Evolutionary conservation across 768 basidiomycete species (phyloP).

Genomic region (Podaxis sp.): DNA sequence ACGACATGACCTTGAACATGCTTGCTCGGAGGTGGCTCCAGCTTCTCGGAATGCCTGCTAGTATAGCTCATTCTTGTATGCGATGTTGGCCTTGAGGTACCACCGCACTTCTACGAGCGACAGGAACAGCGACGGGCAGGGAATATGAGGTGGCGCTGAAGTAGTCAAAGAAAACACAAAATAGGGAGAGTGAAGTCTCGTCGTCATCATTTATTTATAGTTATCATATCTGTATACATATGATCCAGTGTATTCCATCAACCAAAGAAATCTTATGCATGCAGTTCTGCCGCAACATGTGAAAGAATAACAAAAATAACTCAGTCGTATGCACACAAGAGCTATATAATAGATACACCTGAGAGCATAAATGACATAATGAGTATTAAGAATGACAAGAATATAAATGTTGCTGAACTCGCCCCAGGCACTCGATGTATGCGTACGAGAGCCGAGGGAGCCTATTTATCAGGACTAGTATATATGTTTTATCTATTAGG

Average conservation of each 20-base stretch:
- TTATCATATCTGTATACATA: background rate
- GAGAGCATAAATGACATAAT: too few species aligned
- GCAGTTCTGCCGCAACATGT: slow-evolving; percentile 3
- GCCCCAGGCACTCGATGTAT: too few species aligned
- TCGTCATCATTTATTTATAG: background rate
- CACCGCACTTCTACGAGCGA: background rate
- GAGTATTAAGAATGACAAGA: too few species aligned
- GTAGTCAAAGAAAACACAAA: background rate
- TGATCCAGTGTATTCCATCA: background rate
- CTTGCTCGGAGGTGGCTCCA: slow-evolving; percentile 18
- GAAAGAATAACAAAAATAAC: too few species aligned
- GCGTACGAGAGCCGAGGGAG: too few species aligned
- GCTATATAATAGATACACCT: too few species aligned
- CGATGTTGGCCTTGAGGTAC: slow-evolving; percentile 18
- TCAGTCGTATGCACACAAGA: too few species aligned
- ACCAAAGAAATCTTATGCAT: background rate
- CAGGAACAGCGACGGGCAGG: background rate
- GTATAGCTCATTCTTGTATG: slow-evolving; percentile 30
- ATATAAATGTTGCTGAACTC: too few species aligned
- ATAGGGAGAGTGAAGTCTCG: background rate
- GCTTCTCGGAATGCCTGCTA: slow-evolving; percentile 37
- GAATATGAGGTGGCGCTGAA: background rate
- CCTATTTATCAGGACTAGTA: too few species aligned
- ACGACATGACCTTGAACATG: slow-evolving; percentile 22
- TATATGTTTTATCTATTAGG: too few species aligned